A percentile compares a stretch with the other conserved stretches of the same genome.
phyloP scores from a whole-genome alignment of 306 rosid species.

The Luffa aegyptiaca region DNA sequence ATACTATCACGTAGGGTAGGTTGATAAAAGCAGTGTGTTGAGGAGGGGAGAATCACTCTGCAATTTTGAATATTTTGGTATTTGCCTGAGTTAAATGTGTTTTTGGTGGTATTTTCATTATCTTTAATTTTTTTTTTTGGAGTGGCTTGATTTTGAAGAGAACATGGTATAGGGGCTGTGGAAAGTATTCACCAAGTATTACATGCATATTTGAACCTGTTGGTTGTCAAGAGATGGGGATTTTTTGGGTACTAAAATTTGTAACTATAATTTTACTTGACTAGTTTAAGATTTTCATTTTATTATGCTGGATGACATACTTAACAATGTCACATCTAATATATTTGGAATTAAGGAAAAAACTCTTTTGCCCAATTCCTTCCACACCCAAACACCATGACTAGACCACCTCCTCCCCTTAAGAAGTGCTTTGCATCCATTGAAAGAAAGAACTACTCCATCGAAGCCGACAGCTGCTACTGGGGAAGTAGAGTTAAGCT shows the following conservation, averaged over 20 bases:
- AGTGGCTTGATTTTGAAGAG: conserved; percentile 2
- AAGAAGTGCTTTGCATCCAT: no score
- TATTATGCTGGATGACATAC: neutral
- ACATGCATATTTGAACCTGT: neutral
- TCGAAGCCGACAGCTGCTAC: no score
- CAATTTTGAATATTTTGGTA: neutral
- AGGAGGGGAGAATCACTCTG: neutral
- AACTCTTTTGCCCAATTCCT: no score
- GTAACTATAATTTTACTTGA: neutral
- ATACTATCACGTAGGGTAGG: neutral
- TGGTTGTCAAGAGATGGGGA: neutral
- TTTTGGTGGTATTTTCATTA: neutral
- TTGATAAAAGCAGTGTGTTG: neutral
- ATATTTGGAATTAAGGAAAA: no score
- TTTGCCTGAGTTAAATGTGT: neutral
- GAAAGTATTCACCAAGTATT: neutral
- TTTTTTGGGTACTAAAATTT: neutral
- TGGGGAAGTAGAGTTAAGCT: no score
- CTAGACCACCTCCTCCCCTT: no score
- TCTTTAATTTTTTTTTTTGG: neutral
- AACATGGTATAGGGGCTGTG: neutral
- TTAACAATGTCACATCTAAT: neutral
- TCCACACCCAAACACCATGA: no score
- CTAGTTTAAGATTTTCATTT: neutral
- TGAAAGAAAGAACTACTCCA: no score